Evolutionary conservation across 2,329 filamentous ascomycete genomes (phyloP), one percentile per base, ranked within the genome.

Genomic region (Exophiala bonariae): DNA sequence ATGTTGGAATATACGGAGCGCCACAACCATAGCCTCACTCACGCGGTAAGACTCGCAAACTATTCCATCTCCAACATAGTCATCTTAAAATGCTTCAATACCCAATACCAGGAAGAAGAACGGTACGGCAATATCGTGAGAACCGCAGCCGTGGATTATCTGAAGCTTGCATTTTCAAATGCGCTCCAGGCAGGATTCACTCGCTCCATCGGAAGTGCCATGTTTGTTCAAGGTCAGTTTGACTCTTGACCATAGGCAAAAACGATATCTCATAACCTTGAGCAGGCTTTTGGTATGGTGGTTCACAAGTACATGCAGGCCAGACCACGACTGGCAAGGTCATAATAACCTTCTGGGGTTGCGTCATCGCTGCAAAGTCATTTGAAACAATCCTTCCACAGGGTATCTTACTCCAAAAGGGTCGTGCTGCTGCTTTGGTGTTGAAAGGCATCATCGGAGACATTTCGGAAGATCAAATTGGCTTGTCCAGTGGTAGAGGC

Each of bases 31-130:
- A 78, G 84, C 46, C 77, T 96, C 1, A 80, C 80, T 2, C 70
- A 77, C 38, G 88, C 89, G 0, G 84, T 89, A 0, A 92, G 89
- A 60, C 74, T 83, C 45, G 79, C 83, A 1, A 83, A 81, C 8
- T 85, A 82, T 9, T 83, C 88, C 0, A 77, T 95, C 8, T 74
- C 75, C 1, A 83, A 81, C 2, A 92, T 96, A 31, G 89, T 95
- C 51, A 80, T 87, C 0, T 89, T 97, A 61, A 96, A 96, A 64
- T 85, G 83, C 42, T 91, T 87, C 68, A 91, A 92, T 57, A 88
- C 85, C 0, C 80, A 89, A 59, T 76, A 78, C 10, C 72, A 83
- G 9, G 91, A 95, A 63, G 66, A 80, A 1, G 76, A 77, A 60
- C 80, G 81, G 55, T 96, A 95, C 61, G 66, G 71, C 1, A 63